A percentile compares a stretch with the other conserved stretches of the same genome.
phyloP scores from a whole-genome alignment of 257 asterid genomes.

The Capsicum pubescens region DNA sequence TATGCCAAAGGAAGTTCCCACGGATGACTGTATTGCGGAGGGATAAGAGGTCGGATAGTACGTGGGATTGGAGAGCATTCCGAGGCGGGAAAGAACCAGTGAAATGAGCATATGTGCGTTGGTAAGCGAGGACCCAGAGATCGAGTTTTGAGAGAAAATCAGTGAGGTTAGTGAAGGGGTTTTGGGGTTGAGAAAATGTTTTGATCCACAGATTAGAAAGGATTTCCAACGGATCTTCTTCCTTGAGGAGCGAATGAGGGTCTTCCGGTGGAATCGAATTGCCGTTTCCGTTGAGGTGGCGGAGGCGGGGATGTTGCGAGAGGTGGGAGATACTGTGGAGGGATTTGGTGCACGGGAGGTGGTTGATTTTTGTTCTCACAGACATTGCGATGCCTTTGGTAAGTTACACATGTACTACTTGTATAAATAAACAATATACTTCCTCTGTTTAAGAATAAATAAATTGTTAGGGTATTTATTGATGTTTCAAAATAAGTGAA shows the following conservation, averaged over 20 bases:
- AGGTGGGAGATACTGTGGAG: slow-evolving; percentile 26
- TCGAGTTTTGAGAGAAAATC: slow-evolving; percentile 88
- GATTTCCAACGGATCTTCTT: slow-evolving; percentile 77
- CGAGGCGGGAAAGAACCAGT: slow-evolving; percentile 90
- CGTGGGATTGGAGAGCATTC: slow-evolving; percentile 60
- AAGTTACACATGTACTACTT: neutral
- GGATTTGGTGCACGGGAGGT: slow-evolving; percentile 46
- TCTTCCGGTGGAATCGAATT: slow-evolving; percentile 34
- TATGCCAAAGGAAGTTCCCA: neutral
- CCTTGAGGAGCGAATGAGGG: slow-evolving; percentile 65
- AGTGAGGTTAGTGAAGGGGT: slow-evolving; percentile 75
- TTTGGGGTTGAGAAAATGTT: slow-evolving; percentile 69
- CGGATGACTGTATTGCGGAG: slow-evolving; percentile 73
- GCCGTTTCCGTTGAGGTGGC: slow-evolving; percentile 20
- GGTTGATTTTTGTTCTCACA: slow-evolving; percentile 70
- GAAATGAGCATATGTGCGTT: slow-evolving; percentile 83
- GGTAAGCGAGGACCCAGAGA: slow-evolving; percentile 96
- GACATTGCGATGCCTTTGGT: slow-evolving; percentile 46
- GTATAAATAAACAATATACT: neutral
- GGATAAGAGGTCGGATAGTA: slow-evolving; percentile 60
- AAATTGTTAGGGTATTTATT: too few relatives aligned
- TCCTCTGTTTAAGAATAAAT: too few relatives aligned
- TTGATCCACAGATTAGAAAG: slow-evolving; percentile 86
- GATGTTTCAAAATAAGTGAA: too few relatives aligned
- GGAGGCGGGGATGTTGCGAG: neutral